These are phyloP conservation scores for Acanthamoeba lugdunensis DNA, from an alignment of 208 protist genomes.

Conservation along the genomic window DNA sequence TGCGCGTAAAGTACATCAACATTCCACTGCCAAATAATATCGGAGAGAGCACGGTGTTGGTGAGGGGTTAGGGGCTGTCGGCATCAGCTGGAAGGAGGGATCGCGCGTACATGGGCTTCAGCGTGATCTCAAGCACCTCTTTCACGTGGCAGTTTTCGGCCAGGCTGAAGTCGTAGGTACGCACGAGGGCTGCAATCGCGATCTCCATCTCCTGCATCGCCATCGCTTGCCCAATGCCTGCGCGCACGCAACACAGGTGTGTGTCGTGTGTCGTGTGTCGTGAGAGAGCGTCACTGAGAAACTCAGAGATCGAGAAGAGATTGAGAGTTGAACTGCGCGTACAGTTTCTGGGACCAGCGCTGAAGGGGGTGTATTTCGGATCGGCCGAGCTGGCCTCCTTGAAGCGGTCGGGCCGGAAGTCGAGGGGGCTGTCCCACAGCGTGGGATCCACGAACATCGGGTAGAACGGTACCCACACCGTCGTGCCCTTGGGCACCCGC, in stretches of 20 bases:
- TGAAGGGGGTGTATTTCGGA: constrained; percentile 24
- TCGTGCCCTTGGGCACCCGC: constrained; percentile 14
- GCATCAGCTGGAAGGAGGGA: no score
- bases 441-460: constrained; percentile 32
- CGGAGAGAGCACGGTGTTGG: background rate
- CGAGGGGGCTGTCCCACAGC: background rate
- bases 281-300: background rate
- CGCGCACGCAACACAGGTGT: background rate
- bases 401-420: constrained; percentile 7
- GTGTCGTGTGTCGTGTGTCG: background rate
- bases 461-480: constrained; percentile 39
- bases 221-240: constrained; percentile 35
- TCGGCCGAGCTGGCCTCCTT: background rate
- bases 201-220: constrained; percentile 46
- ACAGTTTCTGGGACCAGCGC: constrained; percentile 12
- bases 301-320: background rate
- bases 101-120: constrained; percentile 21
- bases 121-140: constrained; percentile 5
- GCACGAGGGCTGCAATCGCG: background rate
- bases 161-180: background rate
- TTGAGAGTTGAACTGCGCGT: background rate
- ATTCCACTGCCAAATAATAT: background rate
- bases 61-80: background rate
- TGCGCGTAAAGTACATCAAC: background rate
- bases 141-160: background rate